These are phyloP conservation scores for Abrus precatorius DNA, from an alignment of 306 rosid species.

Conservation along the genomic window DNA sequence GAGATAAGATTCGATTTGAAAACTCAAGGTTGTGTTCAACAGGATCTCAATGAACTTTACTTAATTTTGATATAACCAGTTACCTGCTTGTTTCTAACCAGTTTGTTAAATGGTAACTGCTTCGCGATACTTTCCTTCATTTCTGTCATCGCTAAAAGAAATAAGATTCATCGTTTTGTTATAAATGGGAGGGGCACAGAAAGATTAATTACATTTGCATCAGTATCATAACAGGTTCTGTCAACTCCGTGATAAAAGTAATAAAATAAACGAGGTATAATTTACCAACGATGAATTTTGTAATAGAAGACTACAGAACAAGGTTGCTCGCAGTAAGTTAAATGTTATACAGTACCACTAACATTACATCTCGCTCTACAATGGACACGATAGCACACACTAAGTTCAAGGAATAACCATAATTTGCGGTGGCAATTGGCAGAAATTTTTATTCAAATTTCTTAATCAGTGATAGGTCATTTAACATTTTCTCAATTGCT, in stretches of 20 bases:
- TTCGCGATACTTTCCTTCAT: neutral
- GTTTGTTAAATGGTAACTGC: too few relatives aligned
- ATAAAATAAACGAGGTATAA: neutral
- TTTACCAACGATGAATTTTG: neutral
- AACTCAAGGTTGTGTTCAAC: too few relatives aligned
- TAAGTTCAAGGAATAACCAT: neutral
- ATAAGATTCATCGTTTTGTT: neutral
- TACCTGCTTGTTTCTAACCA: too few relatives aligned
- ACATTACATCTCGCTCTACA: neutral
- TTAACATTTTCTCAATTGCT: constrained; percentile 94
- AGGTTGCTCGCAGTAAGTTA: constrained; percentile 16
- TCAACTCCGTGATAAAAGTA: neutral
- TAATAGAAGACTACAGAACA: constrained; percentile 18
- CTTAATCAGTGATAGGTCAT: constrained; percentile 86
- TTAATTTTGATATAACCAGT: too few relatives aligned
- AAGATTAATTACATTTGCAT: neutral
- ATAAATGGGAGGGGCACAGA: neutral
- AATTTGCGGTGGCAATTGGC: neutral
- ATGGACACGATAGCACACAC: neutral
- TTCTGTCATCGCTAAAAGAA: neutral
- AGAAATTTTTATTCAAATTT: constrained; percentile 69
- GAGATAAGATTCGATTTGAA: too few relatives aligned
- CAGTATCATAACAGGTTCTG: neutral
- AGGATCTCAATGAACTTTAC: too few relatives aligned
- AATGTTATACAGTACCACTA: neutral